phyloP scores from a whole-genome alignment of 768 basidiomycete species.

The Austroboletus eburneus region DNA sequence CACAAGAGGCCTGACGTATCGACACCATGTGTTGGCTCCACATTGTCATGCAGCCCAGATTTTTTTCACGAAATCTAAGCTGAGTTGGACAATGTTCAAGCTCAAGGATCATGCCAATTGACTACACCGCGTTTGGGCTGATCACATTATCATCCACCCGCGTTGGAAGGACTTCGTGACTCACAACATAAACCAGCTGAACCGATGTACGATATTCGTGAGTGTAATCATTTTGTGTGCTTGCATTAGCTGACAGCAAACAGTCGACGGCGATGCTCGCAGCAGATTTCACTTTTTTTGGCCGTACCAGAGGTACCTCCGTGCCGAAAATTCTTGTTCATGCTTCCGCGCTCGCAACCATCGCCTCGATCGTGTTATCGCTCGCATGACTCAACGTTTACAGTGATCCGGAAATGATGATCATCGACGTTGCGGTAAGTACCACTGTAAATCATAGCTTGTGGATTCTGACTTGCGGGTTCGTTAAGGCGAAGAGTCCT shows the following conservation, averaged over 20 bases:
- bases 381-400: slow-evolving; percentile 9
- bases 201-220: slow-evolving; percentile 46
- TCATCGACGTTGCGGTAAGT: slow-evolving; percentile 7
- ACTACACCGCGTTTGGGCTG: slow-evolving; percentile 43
- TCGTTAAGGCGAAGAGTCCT: not conserved
- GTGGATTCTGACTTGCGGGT: not conserved
- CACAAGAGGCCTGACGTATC: no score
- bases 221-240: slow-evolving; percentile 14
- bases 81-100: no score
- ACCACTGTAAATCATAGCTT: not conserved
- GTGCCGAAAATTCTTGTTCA: slow-evolving; percentile 7
- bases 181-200: slow-evolving; percentile 43
- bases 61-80: no score
- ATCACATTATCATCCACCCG: slow-evolving; percentile 34
- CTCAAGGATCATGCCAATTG: slow-evolving; percentile 40
- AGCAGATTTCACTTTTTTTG: slow-evolving; percentile 3
- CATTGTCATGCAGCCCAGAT: no score
- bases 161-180: no score
- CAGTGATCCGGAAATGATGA: slow-evolving; percentile 3
- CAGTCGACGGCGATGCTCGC: not conserved
- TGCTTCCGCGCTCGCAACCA: slow-evolving; percentile 8
- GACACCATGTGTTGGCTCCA: no score
- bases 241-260: no score
- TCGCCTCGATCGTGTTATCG: slow-evolving; percentile 14
- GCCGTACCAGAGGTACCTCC: slow-evolving; percentile 4